Evolutionary conservation across 2,329 filamentous ascomycete species (phyloP), one percentile per base, ranked within the genome.

Genomic region (Neopestalotiopsis sp.): DNA sequence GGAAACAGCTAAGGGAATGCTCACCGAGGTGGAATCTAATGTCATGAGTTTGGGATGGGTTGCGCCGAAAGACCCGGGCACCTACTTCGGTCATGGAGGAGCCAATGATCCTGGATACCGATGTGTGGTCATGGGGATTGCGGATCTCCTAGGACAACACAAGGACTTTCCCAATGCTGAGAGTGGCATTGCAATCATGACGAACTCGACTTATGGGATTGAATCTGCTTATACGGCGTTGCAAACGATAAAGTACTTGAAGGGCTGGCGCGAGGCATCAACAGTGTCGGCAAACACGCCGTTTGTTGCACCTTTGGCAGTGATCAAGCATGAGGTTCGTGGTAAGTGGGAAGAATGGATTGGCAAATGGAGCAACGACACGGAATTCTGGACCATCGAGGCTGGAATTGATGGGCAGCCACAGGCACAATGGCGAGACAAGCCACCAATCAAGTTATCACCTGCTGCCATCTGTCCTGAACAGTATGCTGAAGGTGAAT

Each of bases 91-190:
- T 2, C 64, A 66, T 42, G 34, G n/a, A 24, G 64, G 64, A 10
- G 34, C 64, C 12, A 66, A 66, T 45, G 64, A 66, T 45, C 64
- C 64, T 12, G 64, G 64, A 6, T 66, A 66, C 45, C 53, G 64
- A 49, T 66, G 64, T 24, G 14, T 34, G 6, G 49, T 45, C 17
- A 24, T 66, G 64, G 64, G 64, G 1, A 38, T 57, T 42, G 64
- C 64, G 0, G 49, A 66, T 40, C 42, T 66, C 12, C n/a, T 30
- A 7, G 64, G 49, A n/a, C 34, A 66, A 14, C 12, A 34, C 1
- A n/a, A 57, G 28, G 64, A 58, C 7, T 66, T 66, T 9, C 17
- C n/a, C 13, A 57, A 66, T 14, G 64, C 20, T 20, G 49, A 59
- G 17, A 42, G 49, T 14, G 64, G 64, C 28, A 66, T 66, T 14